Base-by-base conservation (phyloP, 2,329 filamentous ascomycete species). In the Aaosphaeria arxii region DNA sequence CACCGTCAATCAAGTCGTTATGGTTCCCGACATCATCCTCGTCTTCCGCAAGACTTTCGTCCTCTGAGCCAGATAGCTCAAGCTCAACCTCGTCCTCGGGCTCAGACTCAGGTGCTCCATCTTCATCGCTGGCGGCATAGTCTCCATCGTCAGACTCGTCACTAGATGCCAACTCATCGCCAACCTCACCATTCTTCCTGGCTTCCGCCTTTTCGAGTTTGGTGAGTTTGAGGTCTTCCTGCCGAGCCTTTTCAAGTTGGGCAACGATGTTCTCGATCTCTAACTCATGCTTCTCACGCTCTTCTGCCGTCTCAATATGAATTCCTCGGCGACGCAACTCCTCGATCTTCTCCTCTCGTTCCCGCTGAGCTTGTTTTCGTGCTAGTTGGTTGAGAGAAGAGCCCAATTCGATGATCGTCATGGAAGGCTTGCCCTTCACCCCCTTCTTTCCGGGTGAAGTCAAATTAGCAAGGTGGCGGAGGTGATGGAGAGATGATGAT, bases 221-320 rank as follows among this genome's bases (percentile, higher is more conserved):
- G 70, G 86, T 87, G 43, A 97, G 85, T 56, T 87, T 85, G 40
- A 88, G 82, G 2, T 86, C 91, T 64, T 97, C 89, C 52, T 84
- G 79, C 48, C 91, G 81, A 17, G 91, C 92, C 60, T 86, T 91
- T 42, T 92, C 87, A 29, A 97, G 82, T 33, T 62, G 61, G n/a
- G 59, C 64, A 30, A 65, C 65, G 51, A 97, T 81, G 61, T 96
- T 87, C 58, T 97, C 94, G 9, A 96, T 84, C 50, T 91, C 84
- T 48, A 88, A 84, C 68, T 90, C 83, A 65, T 95, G 87, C 32
- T 83, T 82, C 63, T 91, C 88, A 17, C 89, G 84, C 67, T 99
- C 91, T 69, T 96, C 92, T 2, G 86, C 83, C 0, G 89, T 96
- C 67, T 91, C 87, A 13, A 97, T 77, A 28, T 87, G 75, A 29